Percentiles rank a stretch among this genome's conserved stretches.
phyloP scores from a whole-genome alignment of 805 yeast species.

The Candida pseudofarinosa region DNA sequence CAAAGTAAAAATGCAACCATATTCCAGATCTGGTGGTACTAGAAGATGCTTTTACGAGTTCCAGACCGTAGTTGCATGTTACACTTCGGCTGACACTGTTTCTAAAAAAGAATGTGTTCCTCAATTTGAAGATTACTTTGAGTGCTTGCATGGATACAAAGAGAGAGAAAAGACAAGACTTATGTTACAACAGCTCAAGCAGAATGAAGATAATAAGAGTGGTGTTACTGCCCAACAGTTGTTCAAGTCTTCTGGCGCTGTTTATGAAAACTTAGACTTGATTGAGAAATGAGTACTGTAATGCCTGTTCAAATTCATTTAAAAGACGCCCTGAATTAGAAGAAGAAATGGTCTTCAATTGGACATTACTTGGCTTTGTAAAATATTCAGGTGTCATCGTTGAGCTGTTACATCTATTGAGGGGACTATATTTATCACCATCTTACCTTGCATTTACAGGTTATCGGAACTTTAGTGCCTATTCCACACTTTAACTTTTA shows the following conservation, averaged over 20 bases:
- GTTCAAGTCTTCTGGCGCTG: conserved; percentile 37
- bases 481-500: not conserved
- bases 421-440: not conserved
- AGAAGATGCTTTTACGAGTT: conserved; percentile 46
- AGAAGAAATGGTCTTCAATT: no score
- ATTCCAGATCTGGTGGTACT: conserved; percentile 45
- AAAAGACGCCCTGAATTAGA: no score
- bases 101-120: conserved; percentile 41
- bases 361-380: no score
- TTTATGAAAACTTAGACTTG: conserved; percentile 42
- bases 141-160: conserved; percentile 44
- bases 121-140: conserved; percentile 42
- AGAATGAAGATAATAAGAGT: conserved; percentile 35
- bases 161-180: conserved; percentile 43
- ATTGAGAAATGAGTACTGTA: conserved; percentile 12
- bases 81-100: conserved; percentile 42
- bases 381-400: no score
- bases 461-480: not conserved
- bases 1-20: conserved; percentile 37
- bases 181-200: conserved; percentile 44
- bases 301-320: not conserved
- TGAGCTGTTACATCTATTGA: not conserved
- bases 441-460: not conserved
- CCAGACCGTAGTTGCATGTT: conserved; percentile 41
- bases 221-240: conserved; percentile 43